Evolutionary conservation across 768 basidiomycete genomes (phyloP), one percentile per base, ranked within the genome.

Genomic region (Pleurotus giganteus): DNA sequence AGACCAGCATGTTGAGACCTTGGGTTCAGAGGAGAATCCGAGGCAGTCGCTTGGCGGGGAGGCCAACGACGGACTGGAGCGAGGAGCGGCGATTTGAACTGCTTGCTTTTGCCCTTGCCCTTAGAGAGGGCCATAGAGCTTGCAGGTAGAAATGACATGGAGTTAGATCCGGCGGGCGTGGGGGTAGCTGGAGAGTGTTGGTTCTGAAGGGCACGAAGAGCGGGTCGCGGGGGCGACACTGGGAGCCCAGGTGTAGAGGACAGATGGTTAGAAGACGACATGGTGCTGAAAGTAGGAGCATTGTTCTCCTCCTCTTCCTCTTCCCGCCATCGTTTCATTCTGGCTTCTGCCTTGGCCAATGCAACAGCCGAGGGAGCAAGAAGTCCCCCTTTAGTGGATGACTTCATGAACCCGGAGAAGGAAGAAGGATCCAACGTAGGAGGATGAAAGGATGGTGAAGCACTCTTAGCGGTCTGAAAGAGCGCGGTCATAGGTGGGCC

Each of bases 281-380:
- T 15, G 41, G 19, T 23, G 4, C 28, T 4, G 19, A 12, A 21
- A 34, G 49, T 12, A 21, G 24, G n/a, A n/a, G n/a, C n/a, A 11
- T 12, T 39, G 23, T 29, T 43, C 28, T 36, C 56, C 15, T 8
- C 27, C 9, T 70, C 67, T n/a, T 75, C 73, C 39, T 74, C 70
- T 32, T 73, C 66, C 83, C 82, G n/a, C n/a, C n/a, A 84, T 24
- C 65, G 67, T 24, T 68, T 70, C 63, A 84, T 70, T 58, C 73
- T 80, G 39, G 77, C 77, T 66, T 78, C 68, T 1, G 86, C 86
- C 59, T 76, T 76, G 6, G 74, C 78, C 6, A 87, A 63, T 1
- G 86, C 82, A 21, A 69, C 69, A 28, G 69, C 72, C 4, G 85
- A 86, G 1, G 86, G 86, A 12, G 67, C 63, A 17, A 84, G 61